Percentiles rank a stretch among this genome's conserved stretches.
These are phyloP conservation scores for Pouteria campechiana DNA, from an alignment of 179 eudicot genomes.

Conservation along the genomic window DNA sequence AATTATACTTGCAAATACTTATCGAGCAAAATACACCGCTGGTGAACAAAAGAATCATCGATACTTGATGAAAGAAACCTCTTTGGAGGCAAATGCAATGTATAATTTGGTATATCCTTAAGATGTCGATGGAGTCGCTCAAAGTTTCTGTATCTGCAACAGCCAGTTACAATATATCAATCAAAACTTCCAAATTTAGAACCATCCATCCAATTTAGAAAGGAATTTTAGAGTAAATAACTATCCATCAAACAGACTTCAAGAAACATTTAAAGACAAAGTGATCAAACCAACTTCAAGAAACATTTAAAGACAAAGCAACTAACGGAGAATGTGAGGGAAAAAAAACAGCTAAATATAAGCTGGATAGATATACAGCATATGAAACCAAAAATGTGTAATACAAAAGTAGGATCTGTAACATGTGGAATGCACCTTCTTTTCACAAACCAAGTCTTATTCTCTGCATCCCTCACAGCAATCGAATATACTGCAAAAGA, in stretches of 20 bases:
- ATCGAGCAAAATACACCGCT: constrained; percentile 95
- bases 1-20: constrained; percentile 76
- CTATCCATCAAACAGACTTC: too few relatives aligned
- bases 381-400: too few relatives aligned
- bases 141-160: constrained; percentile 94
- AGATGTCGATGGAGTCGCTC: constrained; percentile 94
- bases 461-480: constrained; percentile 78
- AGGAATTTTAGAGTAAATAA: too few relatives aligned
- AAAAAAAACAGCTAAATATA: too few relatives aligned
- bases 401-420: too few relatives aligned
- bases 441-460: constrained; percentile 86
- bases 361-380: too few relatives aligned
- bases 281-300: background rate
- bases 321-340: background rate
- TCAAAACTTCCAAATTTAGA: too few relatives aligned
- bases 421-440: too few relatives aligned
- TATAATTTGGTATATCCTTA: constrained; percentile 93
- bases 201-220: too few relatives aligned
- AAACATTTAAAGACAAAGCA: background rate
- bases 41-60: constrained; percentile 96
- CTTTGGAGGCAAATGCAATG: constrained; percentile 93
- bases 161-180: constrained; percentile 8
- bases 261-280: background rate
- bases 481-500: constrained; percentile 94
- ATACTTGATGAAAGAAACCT: constrained; percentile 98